Evolutionary conservation across 768 basidiomycete species (phyloP).

Genomic region (Pleurotus citrinopileatus): DNA sequence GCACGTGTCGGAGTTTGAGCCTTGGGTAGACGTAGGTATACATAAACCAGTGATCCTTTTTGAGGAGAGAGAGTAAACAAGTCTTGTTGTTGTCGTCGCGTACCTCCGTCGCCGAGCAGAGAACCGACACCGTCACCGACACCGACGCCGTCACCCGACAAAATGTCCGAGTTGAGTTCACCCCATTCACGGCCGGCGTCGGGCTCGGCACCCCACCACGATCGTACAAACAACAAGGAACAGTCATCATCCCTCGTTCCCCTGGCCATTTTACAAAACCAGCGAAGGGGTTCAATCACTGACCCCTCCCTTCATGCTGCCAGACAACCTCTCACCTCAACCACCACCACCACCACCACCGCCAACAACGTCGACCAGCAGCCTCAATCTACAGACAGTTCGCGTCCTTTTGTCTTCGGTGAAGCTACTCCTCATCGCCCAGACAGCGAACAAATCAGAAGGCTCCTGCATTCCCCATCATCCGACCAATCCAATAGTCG

Average conservation of each 20-base stretch:
- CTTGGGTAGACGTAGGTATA: slow-evolving; percentile 10
- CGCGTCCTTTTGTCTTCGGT: slow-evolving; percentile 61
- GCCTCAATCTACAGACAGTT: slow-evolving; percentile 55
- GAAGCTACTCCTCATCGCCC: slow-evolving; percentile 48
- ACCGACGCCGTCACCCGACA: not conserved
- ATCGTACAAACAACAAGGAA: slow-evolving; percentile 28
- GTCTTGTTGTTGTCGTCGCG: too few species aligned
- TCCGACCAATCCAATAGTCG: slow-evolving; percentile 36
- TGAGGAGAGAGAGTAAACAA: too few species aligned
- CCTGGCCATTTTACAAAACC: slow-evolving; percentile 75
- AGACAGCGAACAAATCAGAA: slow-evolving; percentile 48
- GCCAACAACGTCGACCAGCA: slow-evolving; percentile 45
- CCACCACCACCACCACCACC: slow-evolving; percentile 23
- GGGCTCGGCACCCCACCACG: slow-evolving; percentile 10
- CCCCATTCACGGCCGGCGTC: slow-evolving; percentile 7
- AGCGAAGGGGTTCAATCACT: slow-evolving; percentile 80
- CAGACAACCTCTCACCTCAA: slow-evolving; percentile 22
- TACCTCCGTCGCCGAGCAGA: too few species aligned
- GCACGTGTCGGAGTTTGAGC: slow-evolving; percentile 16
- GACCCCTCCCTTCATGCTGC: slow-evolving; percentile 78
- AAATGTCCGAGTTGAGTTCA: not conserved
- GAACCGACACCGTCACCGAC: too few species aligned
- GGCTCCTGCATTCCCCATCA: slow-evolving; percentile 58
- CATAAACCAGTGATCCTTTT: slow-evolving; percentile 18
- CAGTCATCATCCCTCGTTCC: slow-evolving; percentile 57